Percentiles rank a stretch among this genome's conserved stretches.
phyloP scores from a whole-genome alignment of 164 flowering plant genomes.

The Kingdonia uniflora region DNA sequence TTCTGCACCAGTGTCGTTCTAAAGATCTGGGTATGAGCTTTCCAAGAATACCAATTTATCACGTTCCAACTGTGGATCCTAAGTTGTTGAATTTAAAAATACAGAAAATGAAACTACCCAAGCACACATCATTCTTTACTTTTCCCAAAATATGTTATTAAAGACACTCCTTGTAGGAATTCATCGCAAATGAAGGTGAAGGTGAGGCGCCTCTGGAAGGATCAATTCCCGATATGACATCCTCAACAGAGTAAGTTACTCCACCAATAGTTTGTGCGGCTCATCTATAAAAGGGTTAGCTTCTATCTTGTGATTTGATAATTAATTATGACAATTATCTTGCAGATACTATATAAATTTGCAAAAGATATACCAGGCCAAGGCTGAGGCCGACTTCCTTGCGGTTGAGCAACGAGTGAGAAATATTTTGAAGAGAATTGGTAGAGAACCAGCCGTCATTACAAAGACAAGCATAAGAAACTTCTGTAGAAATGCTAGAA shows the following conservation, averaged over 20 bases:
- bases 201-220: constrained; percentile 98
- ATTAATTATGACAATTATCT: constrained; percentile 9
- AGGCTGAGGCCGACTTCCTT: constrained; percentile 87
- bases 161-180: constrained; percentile 44
- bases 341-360: constrained; percentile 78
- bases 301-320: constrained; percentile 2
- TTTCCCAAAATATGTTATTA: too few relatives aligned
- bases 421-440: constrained; percentile 60
- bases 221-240: constrained; percentile 96
- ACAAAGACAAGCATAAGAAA: constrained; percentile 51
- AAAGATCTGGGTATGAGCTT: too few relatives aligned
- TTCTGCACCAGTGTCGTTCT: too few relatives aligned
- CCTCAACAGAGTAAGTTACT: constrained; percentile 85
- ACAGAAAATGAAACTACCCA: too few relatives aligned
- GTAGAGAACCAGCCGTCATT: constrained; percentile 70
- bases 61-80: too few relatives aligned
- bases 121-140: too few relatives aligned
- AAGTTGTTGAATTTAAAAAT: too few relatives aligned
- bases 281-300: background rate
- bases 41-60: too few relatives aligned
- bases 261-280: background rate
- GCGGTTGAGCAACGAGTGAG: constrained; percentile 59
- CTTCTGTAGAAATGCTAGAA: constrained; percentile 91
- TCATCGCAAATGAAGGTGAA: constrained; percentile 77
- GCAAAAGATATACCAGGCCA: constrained; percentile 87